Percentiles rank a stretch among this genome's conserved stretches.
Evolutionary conservation across 2,329 filamentous ascomycete genomes (phyloP).

Genomic region (Neurospora sp.): DNA sequence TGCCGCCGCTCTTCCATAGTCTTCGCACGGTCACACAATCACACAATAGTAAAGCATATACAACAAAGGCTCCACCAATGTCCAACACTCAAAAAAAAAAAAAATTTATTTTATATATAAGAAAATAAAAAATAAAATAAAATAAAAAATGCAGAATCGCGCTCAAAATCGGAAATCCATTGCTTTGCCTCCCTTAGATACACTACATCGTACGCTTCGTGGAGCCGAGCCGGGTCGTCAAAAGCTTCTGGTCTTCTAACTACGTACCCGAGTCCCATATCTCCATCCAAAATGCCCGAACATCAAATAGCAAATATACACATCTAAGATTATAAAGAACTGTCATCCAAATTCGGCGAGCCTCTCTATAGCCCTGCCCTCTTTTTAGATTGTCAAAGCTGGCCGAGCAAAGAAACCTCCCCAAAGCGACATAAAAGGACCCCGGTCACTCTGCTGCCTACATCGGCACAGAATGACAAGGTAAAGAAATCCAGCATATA

Average conservation of each 20-base stretch:
- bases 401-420: slow-evolving; percentile 2
- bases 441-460: background rate
- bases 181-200: background rate
- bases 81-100: background rate
- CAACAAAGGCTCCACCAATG: background rate
- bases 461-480: background rate
- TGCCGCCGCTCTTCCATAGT: background rate
- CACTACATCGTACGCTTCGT: background rate
- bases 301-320: slow-evolving; percentile 14
- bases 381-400: background rate
- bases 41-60: background rate
- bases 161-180: background rate
- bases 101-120: no score
- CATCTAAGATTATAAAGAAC: slow-evolving; percentile 15
- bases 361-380: background rate
- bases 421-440: background rate
- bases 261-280: slow-evolving; percentile 1
- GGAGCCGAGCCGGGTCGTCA: background rate
- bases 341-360: slow-evolving; percentile 8
- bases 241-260: background rate
- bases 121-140: background rate
- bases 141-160: background rate
- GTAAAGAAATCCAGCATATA: slow-evolving; percentile 2
- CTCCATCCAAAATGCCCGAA: slow-evolving; percentile 4
- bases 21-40: background rate